Evolutionary conservation across 768 basidiomycete genomes (phyloP), one percentile per base, ranked within the genome.

Genomic region (Termitomyces heimii): DNA sequence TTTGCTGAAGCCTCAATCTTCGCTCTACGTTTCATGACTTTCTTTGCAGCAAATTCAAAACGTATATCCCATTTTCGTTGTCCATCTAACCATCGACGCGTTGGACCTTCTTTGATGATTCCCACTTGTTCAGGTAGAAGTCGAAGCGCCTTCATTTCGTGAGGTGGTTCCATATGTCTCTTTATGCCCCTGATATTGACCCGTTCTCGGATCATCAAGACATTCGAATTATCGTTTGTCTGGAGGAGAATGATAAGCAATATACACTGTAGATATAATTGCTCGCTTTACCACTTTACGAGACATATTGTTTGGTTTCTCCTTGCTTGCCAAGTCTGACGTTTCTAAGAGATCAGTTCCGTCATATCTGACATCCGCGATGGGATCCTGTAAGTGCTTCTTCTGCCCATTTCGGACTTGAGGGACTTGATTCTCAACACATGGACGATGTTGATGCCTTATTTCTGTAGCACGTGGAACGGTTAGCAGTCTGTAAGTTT

Each of bases 51-150:
- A 28, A 66, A 65, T 47, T 68, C 70, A 68, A 75, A 88, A 61
- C 71, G 75, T 63, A 74, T 71, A 66, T 89, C 85, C 86, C 87
- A 88, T 34, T 76, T 64, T 22, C 77, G 73, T 67, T 86, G 85
- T 37, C 8, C 84, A 4, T 71, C 68, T 14, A 82, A 66, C 79
- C 89, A 94, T n/a, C 85, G 77, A 65, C 79, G 74, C 0, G 82
- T 82, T 0, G 87, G 85, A 0, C 73, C 82, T 68, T 92, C 90
- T 67, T 88, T 90, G 67, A 93, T 82, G 34, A 87, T 68, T 0
- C 89, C 89, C 39, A 92, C 77, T 58, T 88, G 75, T 13, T 75
- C 73, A 0, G 78, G 71, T 0, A 77, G 75, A 40, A 92, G 66
- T 10, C 74, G 67, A 42, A 92, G 71, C 0, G 78, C 82, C 5